Conservation (phyloP, 176 grass and related monocot genomes). For the Elymus sibiricus region DNA sequence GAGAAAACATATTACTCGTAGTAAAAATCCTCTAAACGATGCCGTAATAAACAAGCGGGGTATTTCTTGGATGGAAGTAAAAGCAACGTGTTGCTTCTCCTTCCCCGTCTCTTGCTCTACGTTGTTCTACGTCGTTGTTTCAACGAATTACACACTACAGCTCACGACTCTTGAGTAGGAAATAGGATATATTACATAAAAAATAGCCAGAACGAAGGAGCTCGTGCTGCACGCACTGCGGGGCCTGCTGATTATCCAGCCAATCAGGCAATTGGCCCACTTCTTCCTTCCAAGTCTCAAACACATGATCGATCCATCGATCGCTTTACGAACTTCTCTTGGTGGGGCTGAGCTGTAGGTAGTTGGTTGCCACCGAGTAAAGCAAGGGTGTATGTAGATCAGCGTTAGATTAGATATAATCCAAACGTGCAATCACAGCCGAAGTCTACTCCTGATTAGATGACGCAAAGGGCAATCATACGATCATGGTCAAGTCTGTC, state of each 20-base stretch:
- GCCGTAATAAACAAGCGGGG: not conserved
- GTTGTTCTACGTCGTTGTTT: not conserved
- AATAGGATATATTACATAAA: not conserved
- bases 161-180: not conserved
- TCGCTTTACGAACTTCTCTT: conserved; percentile 1
- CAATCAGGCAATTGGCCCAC: conserved; percentile 6
- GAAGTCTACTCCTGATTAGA: not conserved
- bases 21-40: not conserved
- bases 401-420: not conserved
- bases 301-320: not conserved
- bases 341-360: not conserved
- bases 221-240: not conserved
- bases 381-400: not conserved
- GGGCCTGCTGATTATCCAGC: not conserved
- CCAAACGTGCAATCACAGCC: not conserved
- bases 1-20: not conserved
- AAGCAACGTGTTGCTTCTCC: not conserved
- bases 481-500: not conserved
- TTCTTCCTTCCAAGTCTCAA: conserved; percentile 37
- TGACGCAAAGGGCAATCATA: not conserved
- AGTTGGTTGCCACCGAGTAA: not conserved
- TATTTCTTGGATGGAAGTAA: not conserved
- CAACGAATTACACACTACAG: not conserved
- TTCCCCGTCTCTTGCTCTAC: conserved; percentile 7
- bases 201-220: not conserved